A percentile compares a stretch with the other conserved stretches of the same genome.
These are phyloP conservation scores for Solanum gracilifrons DNA, from an alignment of 257 asterid genomes.

Conservation along the genomic window DNA sequence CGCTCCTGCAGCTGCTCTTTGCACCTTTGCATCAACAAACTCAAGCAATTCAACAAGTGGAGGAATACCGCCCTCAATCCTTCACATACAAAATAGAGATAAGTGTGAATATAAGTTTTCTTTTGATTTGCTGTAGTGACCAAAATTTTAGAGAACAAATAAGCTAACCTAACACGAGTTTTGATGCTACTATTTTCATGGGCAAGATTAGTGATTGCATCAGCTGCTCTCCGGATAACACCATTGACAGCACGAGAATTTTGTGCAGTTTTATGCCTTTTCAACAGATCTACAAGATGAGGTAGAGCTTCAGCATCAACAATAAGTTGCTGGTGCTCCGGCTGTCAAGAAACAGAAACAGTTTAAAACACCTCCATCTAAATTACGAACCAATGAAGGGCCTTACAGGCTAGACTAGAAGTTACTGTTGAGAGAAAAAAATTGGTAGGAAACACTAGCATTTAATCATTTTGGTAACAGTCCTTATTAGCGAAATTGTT, in stretches of 20 bases:
- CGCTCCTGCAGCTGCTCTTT: slow-evolving; percentile 99
- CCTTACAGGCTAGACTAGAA: not conserved
- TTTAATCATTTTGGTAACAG: not conserved
- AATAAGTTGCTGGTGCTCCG: slow-evolving; percentile 96
- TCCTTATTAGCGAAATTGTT: not conserved
- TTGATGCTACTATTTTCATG: slow-evolving; percentile 94
- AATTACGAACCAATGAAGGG: not conserved
- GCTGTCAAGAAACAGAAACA: slow-evolving; percentile 34
- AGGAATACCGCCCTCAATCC: slow-evolving; percentile 95
- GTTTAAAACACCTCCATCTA: not conserved
- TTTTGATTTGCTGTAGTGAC: not conserved
- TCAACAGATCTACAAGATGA: slow-evolving; percentile 71
- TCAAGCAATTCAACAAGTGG: slow-evolving; percentile 95
- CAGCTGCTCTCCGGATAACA: slow-evolving; percentile 87
- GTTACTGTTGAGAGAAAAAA: not conserved
- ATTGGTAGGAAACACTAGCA: not conserved
- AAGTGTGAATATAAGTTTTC: not conserved
- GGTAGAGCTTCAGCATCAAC: slow-evolving; percentile 95
- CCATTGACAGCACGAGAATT: slow-evolving; percentile 79
- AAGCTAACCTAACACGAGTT: slow-evolving; percentile 71
- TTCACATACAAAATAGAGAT: slow-evolving; percentile 8
- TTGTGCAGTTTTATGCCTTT: slow-evolving; percentile 47
- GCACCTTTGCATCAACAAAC: slow-evolving; percentile 86
- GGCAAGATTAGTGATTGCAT: slow-evolving; percentile 96
- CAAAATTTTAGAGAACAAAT: not conserved